Base-by-base conservation (phyloP, 139 green algal species). In the Tetradesmus obliquus region DNA sequence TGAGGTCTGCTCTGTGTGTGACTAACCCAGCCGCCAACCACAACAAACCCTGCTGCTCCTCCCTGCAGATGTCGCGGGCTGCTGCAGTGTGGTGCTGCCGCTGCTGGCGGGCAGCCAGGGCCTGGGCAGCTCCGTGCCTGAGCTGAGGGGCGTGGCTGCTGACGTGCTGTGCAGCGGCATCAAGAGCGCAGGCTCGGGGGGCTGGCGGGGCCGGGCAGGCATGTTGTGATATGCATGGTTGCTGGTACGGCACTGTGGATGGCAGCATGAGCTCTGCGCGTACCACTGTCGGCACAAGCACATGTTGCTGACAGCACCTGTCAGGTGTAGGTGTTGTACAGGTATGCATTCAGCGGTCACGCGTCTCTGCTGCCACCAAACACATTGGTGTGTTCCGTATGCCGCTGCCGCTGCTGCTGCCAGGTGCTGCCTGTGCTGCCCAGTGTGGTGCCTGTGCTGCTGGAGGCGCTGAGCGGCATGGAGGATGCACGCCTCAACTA, bases 381-480 rank as follows among this genome's bases (percentile, higher is more conserved):
- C n/a, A n/a, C n/a, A 72, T 12, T 72, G 62, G 62, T 81, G 2
- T 82, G 76, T n/a, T 82, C 22, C n/a, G 53, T 9, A 10, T 72
- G 62, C 8, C 19, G 22, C n/a, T 82, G n/a, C 3, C 55, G 55
- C 57, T 88, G 84, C 5, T 53, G 3, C 62, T 72, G 62, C 32
- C 62, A 81, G 62, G 66, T 89, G 62, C 66, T 89, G 45, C 85
- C 85, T 55, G 62, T 89, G 66, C 85, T 89, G 85, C 85, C 66
- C 2, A 53, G 7, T 66, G 85, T 99, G 55, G 95, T 97, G 17
- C 91, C 95, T 1, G 88, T 94, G 4, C 94, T 99, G 94, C 96
- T 99, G 88, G 98, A 99, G 94, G 94, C 92, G 15, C 96, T 99
- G 51, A 97, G 94, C 66, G 93, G 87, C 5, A 94, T 99, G 91